Conservation (phyloP, 2,329 filamentous ascomycete genomes). For the Seiridium unicorne region DNA sequence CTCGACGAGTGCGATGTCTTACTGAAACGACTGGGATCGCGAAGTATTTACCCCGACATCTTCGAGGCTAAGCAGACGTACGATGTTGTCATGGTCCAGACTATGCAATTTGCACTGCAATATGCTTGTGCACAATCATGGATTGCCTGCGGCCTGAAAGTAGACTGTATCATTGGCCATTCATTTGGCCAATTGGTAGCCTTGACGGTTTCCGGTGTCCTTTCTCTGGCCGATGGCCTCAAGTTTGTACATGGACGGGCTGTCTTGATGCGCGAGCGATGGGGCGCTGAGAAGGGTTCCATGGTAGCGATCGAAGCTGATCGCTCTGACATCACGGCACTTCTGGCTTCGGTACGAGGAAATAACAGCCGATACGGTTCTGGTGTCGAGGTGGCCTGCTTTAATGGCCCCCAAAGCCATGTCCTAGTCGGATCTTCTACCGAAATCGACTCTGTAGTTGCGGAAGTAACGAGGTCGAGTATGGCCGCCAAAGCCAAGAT, state of each 20-base stretch:
- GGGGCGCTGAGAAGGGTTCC: constrained; percentile 34
- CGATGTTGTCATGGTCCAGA: constrained; percentile 32
- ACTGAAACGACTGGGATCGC: constrained; percentile 26
- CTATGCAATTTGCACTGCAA: constrained; percentile 37
- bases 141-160: constrained; percentile 44
- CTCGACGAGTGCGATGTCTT: constrained; percentile 39
- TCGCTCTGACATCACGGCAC: too few relatives aligned
- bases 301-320: constrained; percentile 47
- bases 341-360: too few relatives aligned
- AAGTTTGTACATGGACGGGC: constrained; percentile 50
- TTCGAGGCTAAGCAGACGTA: constrained; percentile 18
- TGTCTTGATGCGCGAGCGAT: constrained; percentile 51
- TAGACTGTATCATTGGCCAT: constrained; percentile 54
- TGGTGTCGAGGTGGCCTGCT: constrained; percentile 34
- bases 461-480: not conserved
- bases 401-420: constrained; percentile 54
- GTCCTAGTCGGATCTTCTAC: constrained; percentile 31
- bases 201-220: constrained; percentile 64
- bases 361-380: too few relatives aligned
- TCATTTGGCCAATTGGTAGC: constrained; percentile 71
- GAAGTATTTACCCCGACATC: constrained; percentile 29
- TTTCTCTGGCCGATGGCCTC: constrained; percentile 61
- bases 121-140: constrained; percentile 32
- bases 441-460: constrained; percentile 47
- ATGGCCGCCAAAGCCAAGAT: not conserved